Evolutionary conservation across 257 asterid species (phyloP).

Genomic region (Jaltomata sinuosa): DNA sequence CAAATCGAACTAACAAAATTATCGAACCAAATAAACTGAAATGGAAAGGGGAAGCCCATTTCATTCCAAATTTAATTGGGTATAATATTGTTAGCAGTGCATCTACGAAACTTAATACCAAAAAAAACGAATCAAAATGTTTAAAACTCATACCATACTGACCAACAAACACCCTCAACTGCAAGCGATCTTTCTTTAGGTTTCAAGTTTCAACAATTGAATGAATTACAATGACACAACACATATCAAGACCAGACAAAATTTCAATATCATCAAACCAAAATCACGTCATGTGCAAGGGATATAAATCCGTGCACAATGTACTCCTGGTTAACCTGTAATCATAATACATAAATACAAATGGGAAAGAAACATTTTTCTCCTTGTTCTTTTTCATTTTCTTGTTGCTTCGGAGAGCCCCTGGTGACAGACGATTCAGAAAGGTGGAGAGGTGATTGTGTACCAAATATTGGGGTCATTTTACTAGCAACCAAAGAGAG

Average conservation of each 20-base stretch:
- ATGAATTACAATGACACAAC: neutral
- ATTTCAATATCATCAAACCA: neutral
- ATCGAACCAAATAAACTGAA: neutral
- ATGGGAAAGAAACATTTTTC: neutral
- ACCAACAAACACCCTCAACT: neutral
- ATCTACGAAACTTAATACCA: neutral
- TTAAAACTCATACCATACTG: neutral
- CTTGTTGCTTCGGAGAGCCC: neutral
- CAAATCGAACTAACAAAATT: neutral
- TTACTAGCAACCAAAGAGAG: neutral
- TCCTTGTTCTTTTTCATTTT: neutral
- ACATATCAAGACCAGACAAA: neutral
- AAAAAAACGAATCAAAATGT: neutral
- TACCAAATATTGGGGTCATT: neutral
- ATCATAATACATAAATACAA: neutral
- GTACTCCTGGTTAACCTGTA: neutral
- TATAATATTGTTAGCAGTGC: neutral
- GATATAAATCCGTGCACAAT: neutral
- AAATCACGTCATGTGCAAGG: neutral
- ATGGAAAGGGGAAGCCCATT: neutral
- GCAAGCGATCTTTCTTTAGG: neutral
- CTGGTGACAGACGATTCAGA: neutral
- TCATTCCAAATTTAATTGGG: neutral
- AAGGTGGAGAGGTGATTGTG: neutral
- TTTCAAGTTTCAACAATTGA: neutral